Evolutionary conservation across 805 yeast genomes (phyloP).

Genomic region (Brettanomyces nanus): DNA sequence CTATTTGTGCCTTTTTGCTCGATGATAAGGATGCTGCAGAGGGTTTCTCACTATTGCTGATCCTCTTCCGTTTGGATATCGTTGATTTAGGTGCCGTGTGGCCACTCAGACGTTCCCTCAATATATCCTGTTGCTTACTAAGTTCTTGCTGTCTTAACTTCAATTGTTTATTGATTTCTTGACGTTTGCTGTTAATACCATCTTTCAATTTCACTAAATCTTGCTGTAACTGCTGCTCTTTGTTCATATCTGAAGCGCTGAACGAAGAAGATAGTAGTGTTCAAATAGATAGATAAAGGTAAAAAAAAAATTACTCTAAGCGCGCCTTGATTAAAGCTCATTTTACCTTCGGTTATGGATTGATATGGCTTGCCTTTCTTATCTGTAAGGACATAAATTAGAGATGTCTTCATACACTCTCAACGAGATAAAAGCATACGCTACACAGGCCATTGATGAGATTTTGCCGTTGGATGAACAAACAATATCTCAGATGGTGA

Average conservation of each 20-base stretch:
- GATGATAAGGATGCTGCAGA: not conserved
- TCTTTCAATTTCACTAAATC: not conserved
- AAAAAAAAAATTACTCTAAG: too few relatives aligned
- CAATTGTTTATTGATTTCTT: not conserved
- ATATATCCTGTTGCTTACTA: not conserved
- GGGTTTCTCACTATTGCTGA: not conserved
- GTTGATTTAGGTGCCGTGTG: not conserved
- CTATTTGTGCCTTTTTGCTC: not conserved
- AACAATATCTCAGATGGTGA: conserved; percentile 45
- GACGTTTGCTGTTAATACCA: not conserved
- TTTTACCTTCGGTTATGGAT: too few relatives aligned
- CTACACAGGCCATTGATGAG: conserved; percentile 15
- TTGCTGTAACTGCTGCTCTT: not conserved
- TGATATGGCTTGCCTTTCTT: too few relatives aligned
- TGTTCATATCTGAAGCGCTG: too few relatives aligned
- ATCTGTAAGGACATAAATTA: too few relatives aligned
- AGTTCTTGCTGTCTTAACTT: not conserved
- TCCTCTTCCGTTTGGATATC: not conserved
- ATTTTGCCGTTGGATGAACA: conserved; percentile 54
- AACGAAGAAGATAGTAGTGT: too few relatives aligned
- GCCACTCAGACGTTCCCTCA: not conserved
- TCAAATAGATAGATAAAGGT: too few relatives aligned
- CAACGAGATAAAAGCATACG: conserved; percentile 19
- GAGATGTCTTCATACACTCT: conserved; percentile 15
- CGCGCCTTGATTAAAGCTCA: too few relatives aligned